These are phyloP conservation scores for Colletotrichum falcatum DNA, from an alignment of 2,329 filamentous ascomycete genomes.

Conservation along the genomic window DNA sequence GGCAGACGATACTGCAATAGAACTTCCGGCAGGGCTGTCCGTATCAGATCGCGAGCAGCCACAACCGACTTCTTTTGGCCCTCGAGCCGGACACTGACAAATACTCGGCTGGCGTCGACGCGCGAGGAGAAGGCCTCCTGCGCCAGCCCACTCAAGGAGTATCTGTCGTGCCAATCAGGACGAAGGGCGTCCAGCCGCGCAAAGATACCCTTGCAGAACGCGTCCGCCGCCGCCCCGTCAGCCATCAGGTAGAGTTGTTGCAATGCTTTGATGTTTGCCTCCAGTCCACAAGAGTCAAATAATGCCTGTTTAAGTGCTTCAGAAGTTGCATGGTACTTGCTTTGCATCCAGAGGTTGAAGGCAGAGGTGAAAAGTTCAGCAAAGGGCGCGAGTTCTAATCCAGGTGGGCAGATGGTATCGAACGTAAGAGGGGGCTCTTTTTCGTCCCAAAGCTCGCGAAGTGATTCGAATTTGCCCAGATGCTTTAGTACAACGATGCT, in stretches of 20 bases:
- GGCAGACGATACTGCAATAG: conserved; percentile 75
- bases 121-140: conserved; percentile 75
- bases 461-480: conserved; percentile 66
- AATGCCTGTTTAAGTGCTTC: conserved; percentile 74
- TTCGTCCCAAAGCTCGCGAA: conserved; percentile 48
- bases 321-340: conserved; percentile 78
- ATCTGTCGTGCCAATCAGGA: conserved; percentile 81
- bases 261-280: conserved; percentile 73
- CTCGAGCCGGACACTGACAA: conserved; percentile 63
- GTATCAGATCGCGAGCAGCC: conserved; percentile 49
- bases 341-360: conserved; percentile 82
- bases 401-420: conserved; percentile 63
- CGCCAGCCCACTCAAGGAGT: conserved; percentile 81
- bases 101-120: conserved; percentile 72
- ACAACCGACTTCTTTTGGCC: conserved; percentile 57
- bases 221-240: conserved; percentile 75
- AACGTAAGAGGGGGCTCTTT: conserved; percentile 66
- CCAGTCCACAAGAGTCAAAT: conserved; percentile 76
- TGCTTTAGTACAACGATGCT: conserved; percentile 86
- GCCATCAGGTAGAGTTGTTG: conserved; percentile 81
- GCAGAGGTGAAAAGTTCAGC: conserved; percentile 78
- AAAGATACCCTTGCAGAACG: conserved; percentile 78
- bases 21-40: conserved; percentile 70
- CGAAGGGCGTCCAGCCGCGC: conserved; percentile 75
- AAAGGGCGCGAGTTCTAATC: conserved; percentile 71